Base-by-base conservation (phyloP, 2,329 filamentous ascomycete genomes). In the Zymoseptoria passerinii region DNA sequence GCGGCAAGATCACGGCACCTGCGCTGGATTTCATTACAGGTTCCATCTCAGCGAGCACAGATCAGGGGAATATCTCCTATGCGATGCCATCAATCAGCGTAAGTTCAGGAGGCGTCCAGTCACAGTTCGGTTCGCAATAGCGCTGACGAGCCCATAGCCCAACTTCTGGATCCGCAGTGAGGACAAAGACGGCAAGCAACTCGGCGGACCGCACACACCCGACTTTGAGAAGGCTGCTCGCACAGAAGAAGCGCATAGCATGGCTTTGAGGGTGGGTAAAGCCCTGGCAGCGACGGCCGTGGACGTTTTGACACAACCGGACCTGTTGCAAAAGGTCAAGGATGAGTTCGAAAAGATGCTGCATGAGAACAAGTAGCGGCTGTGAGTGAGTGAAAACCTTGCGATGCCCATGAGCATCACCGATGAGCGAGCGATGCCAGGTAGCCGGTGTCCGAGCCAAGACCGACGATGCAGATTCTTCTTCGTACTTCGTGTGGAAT, bases 1-100 rank as follows among this genome's bases (percentile, higher is more conserved):
- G 68, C 9, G 70, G 74, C 1, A 60, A 65, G 3, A 73, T 77
- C 1, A 68, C 73, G 0, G 60, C 61, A 1, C 72, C 72, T 9
- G 75, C 77, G 2, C 53, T 76, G 6, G 78, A 80, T 57, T 70
- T 75, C 55, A 68, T 75, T 8, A 65, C 69, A 3, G 77, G 77
- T 0, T 66, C 71, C 23, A 78, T 44, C 5, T 53, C 55, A 13
- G 81, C 82, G 4, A 82, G 80, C 62, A 83, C 81, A 0, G 83
- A 85, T 65, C 81, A 84, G 70, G 83, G 83, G 0, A 77, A 85
- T 61, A 70, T 85, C 56, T 83, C 79, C 62, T 79, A 84, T 64
- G 79, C 75, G 1, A 76, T 84, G 73, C 83, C 82, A 48, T 81
- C 78, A 55, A 67, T 85, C 44, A 80, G 75, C 57, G 61, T 63